Evolutionary conservation across 257 asterid species (phyloP).

Genomic region (Primulina eburnea): DNA sequence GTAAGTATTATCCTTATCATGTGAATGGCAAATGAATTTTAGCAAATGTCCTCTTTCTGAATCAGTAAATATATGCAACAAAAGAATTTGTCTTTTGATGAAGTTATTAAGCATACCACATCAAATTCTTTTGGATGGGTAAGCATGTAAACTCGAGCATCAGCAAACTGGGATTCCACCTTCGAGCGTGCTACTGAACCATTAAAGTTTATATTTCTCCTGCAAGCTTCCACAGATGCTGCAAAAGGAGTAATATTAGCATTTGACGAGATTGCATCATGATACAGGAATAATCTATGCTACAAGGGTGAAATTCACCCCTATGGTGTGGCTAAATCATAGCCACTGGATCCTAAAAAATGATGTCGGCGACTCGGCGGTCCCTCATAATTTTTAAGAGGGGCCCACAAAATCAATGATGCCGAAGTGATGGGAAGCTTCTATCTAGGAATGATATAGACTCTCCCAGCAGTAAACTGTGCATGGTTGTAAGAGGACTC

Average conservation of each 20-base stretch:
- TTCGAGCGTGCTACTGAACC: slow-evolving; percentile 80
- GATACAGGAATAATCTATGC: neutral
- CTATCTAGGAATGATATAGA: too few relatives aligned
- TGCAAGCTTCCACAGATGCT: slow-evolving; percentile 92
- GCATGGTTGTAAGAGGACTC: neutral
- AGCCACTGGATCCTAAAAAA: too few relatives aligned
- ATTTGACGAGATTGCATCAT: neutral
- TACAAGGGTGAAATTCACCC: too few relatives aligned
- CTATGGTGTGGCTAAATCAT: too few relatives aligned
- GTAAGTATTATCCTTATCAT: neutral
- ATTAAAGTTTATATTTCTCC: slow-evolving; percentile 87
- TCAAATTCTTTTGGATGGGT: slow-evolving; percentile 96
- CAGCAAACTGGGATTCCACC: slow-evolving; percentile 87
- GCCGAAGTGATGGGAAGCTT: too few relatives aligned
- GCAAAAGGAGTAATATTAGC: slow-evolving; percentile 34
- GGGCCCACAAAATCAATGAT: too few relatives aligned
- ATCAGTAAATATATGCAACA: neutral
- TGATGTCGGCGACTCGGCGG: too few relatives aligned
- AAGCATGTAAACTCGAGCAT: slow-evolving; percentile 94
- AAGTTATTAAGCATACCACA: slow-evolving; percentile 51
- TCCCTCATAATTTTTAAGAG: too few relatives aligned
- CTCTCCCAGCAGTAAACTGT: too few relatives aligned
- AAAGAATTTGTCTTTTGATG: slow-evolving; percentile 11
- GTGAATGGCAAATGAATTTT: slow-evolving; percentile 16
- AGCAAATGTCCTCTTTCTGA: slow-evolving; percentile 7